phyloP scores from a whole-genome alignment of 352 stramenopile species.

The Thalassiosira hispida region DNA sequence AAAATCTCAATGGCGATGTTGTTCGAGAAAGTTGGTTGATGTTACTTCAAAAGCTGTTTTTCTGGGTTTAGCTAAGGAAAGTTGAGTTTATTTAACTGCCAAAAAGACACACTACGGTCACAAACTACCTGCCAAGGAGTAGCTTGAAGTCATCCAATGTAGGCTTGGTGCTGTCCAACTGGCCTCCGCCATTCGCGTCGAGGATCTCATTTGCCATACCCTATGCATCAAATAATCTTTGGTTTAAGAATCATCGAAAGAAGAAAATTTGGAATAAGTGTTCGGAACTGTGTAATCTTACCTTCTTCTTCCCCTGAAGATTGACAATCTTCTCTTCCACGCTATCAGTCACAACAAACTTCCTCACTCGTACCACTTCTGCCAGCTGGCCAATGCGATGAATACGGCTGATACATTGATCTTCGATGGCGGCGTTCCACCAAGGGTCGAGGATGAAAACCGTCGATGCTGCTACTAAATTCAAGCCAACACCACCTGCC shows the following conservation, averaged over 20 bases:
- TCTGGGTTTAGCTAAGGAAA: no score
- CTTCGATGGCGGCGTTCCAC: constrained; percentile 82
- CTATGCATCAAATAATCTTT: constrained; percentile 15
- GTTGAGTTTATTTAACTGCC: no score
- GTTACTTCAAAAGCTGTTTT: no score
- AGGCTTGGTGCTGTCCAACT: constrained; percentile 50
- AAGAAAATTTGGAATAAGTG: background rate
- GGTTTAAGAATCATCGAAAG: background rate
- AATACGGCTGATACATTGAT: constrained; percentile 83
- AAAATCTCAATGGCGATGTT: no score
- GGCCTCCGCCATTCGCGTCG: constrained; percentile 39
- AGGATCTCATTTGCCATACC: constrained; percentile 74
- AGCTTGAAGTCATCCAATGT: constrained; percentile 83
- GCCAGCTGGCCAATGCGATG: constrained; percentile 82
- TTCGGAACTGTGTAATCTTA: constrained; percentile 5
- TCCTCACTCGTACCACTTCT: constrained; percentile 72
- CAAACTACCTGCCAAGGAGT: constrained; percentile 61
- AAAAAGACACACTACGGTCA: no score
- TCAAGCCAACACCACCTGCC: constrained; percentile 79
- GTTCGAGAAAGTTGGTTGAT: no score
- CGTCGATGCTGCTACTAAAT: constrained; percentile 73
- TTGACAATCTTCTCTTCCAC: constrained; percentile 84
- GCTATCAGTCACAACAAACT: constrained; percentile 80
- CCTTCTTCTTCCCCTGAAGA: constrained; percentile 80
- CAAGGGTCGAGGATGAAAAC: constrained; percentile 85